A percentile compares a stretch with the other conserved stretches of the same genome.
These are phyloP conservation scores for Cordyceps cateniannulata DNA, from an alignment of 2,329 filamentous ascomycete genomes.

Conservation along the genomic window DNA sequence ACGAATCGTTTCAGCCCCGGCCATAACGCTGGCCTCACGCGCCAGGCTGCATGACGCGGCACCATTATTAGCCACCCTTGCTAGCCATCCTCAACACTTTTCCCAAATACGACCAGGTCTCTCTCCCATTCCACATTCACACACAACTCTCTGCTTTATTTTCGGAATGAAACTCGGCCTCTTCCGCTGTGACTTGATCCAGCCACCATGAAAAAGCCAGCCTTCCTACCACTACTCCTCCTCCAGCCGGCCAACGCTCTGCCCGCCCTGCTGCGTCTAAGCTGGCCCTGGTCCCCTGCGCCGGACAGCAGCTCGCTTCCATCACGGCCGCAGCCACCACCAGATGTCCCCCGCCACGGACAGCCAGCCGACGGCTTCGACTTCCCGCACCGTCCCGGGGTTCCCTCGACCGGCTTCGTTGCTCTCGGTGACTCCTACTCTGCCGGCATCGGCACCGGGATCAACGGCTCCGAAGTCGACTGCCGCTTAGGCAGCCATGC, in stretches of 20 bases:
- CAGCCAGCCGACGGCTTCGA: constrained; percentile 1
- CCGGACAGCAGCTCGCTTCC: background rate
- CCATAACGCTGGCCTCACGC: background rate
- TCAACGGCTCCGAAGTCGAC: constrained; percentile 33
- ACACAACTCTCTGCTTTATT: background rate
- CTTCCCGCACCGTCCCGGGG: constrained; percentile 14
- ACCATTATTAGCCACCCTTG: background rate
- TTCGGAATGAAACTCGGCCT: background rate
- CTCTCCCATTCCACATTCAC: background rate
- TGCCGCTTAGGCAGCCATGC: constrained; percentile 36
- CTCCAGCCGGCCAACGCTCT: background rate
- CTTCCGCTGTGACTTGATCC: background rate
- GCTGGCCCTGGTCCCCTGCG: constrained; percentile 3
- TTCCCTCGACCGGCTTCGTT: constrained; percentile 28
- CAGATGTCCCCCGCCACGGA: background rate
- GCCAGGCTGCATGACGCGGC: background rate
- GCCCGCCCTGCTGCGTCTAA: constrained; percentile 2
- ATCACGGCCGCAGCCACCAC: background rate
- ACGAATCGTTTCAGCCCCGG: background rate
- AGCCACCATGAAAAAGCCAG: background rate
- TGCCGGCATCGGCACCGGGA: constrained; percentile 40
- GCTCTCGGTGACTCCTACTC: constrained; percentile 42
- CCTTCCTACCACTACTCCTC: background rate
- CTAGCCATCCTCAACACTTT: background rate
- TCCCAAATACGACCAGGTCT: background rate